Percentiles rank a stretch among this genome's conserved stretches.
These are phyloP conservation scores for Chytriomyces hyalinus DNA, from an alignment of 192 early-diverging fungal species.

Conservation along the genomic window DNA sequence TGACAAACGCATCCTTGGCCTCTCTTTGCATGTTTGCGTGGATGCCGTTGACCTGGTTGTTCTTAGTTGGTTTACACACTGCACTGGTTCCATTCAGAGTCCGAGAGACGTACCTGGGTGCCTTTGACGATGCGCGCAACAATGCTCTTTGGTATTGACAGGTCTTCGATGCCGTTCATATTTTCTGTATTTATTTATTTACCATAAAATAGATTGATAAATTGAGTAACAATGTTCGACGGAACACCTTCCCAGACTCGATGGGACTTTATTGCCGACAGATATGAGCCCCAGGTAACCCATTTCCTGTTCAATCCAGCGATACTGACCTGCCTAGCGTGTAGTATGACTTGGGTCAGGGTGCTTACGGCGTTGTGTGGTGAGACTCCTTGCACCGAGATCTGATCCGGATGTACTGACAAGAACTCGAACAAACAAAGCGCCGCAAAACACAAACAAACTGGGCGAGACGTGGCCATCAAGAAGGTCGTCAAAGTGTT, in stretches of 20 bases:
- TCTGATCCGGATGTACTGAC: not conserved
- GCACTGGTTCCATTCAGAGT: not conserved
- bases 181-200: not conserved
- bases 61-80: not conserved
- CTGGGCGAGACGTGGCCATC: conserved; percentile 83
- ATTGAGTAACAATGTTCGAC: too few relatives aligned
- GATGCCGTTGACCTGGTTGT: not conserved
- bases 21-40: conserved; percentile 19
- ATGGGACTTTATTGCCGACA: not conserved
- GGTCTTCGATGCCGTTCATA: conserved; percentile 26
- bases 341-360: conserved; percentile 83
- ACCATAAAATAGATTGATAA: not conserved
- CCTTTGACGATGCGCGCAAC: conserved; percentile 21
- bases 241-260: not conserved
- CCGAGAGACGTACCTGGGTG: not conserved
- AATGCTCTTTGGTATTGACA: conserved; percentile 21
- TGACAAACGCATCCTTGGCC: conserved; percentile 23
- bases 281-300: not conserved
- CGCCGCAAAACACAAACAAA: conserved; percentile 88
- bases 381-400: conserved; percentile 37
- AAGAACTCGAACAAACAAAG: conserved; percentile 42
- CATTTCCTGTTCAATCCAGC: not conserved
- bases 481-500: conserved; percentile 98
- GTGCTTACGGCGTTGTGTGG: conserved; percentile 89
- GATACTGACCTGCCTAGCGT: conserved; percentile 27